Percentiles rank a stretch among this genome's conserved stretches.
Conservation (phyloP, 208 protist species). For the Wallacemonas sp. region DNA sequence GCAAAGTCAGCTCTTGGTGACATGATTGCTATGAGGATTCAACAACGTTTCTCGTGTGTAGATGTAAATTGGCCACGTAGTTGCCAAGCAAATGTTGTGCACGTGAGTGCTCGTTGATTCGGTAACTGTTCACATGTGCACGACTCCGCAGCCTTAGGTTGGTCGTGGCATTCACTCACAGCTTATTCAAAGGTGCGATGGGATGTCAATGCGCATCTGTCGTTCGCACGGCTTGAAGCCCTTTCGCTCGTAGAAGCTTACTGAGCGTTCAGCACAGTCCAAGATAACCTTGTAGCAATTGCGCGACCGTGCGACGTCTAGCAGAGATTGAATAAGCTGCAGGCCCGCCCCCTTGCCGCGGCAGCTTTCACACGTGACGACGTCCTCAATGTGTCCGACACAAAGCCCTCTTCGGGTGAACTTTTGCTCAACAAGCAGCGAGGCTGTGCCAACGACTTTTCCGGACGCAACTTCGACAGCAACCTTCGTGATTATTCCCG, state of each 20-base stretch:
- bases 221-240: constrained; percentile 60
- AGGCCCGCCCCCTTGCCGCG: constrained; percentile 60
- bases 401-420: constrained; percentile 63
- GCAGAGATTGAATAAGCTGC: constrained; percentile 47
- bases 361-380: constrained; percentile 64
- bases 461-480: constrained; percentile 33
- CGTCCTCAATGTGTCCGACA: constrained; percentile 88
- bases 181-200: not conserved
- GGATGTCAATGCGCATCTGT: constrained; percentile 76
- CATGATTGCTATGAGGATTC: no score
- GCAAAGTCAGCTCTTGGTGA: no score
- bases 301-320: constrained; percentile 33
- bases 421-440: constrained; percentile 82
- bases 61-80: no score
- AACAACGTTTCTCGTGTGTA: no score
- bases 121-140: no score
- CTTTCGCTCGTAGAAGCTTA: constrained; percentile 65
- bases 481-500: constrained; percentile 63
- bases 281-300: constrained; percentile 90
- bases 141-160: no score
- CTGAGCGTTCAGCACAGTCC: constrained; percentile 54
- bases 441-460: constrained; percentile 63
- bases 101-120: no score
- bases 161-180: not conserved
- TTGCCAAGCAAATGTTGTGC: no score